phyloP scores from a whole-genome alignment of 805 yeast genomes.

The Candida xiaguanensis region DNA sequence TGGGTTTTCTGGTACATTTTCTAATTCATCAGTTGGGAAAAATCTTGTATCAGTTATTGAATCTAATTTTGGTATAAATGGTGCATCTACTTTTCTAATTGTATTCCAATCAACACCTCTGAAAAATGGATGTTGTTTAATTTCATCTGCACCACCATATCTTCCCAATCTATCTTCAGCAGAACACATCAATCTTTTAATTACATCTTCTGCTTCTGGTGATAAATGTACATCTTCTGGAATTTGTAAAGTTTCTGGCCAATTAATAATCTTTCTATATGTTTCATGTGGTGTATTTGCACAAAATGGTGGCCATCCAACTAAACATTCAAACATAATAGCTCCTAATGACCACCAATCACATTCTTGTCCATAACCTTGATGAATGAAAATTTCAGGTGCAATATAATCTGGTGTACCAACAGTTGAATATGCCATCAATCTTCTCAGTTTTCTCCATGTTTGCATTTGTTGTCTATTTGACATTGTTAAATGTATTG shows the following conservation, averaged over 20 bases:
- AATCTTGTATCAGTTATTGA: constrained; percentile 94
- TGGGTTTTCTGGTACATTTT: constrained; percentile 90
- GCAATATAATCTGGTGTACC: constrained; percentile 97
- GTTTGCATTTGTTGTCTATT: constrained; percentile 94
- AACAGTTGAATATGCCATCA: constrained; percentile 95
- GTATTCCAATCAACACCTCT: constrained; percentile 95
- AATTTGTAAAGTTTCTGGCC: constrained; percentile 83
- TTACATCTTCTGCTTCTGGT: constrained; percentile 84
- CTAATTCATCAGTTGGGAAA: constrained; percentile 97
- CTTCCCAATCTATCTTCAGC: constrained; percentile 82
- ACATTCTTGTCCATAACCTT: constrained; percentile 95
- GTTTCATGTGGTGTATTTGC: constrained; percentile 94
- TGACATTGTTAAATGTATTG: constrained; percentile 92
- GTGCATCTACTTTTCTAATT: constrained; percentile 84
- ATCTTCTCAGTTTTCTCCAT: constrained; percentile 86
- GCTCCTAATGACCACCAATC: constrained; percentile 99
- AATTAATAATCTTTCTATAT: constrained; percentile 82
- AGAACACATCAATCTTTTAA: constrained; percentile 69
- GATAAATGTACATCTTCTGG: constrained; percentile 91
- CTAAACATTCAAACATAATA: constrained; percentile 92
- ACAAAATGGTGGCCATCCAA: constrained; percentile 98
- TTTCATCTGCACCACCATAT: constrained; percentile 87
- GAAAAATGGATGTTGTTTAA: constrained; percentile 87
- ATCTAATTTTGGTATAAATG: constrained; percentile 86
- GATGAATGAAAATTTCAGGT: constrained; percentile 88